phyloP scores from a whole-genome alignment of 768 basidiomycete species.

The Termitomyces sp. region DNA sequence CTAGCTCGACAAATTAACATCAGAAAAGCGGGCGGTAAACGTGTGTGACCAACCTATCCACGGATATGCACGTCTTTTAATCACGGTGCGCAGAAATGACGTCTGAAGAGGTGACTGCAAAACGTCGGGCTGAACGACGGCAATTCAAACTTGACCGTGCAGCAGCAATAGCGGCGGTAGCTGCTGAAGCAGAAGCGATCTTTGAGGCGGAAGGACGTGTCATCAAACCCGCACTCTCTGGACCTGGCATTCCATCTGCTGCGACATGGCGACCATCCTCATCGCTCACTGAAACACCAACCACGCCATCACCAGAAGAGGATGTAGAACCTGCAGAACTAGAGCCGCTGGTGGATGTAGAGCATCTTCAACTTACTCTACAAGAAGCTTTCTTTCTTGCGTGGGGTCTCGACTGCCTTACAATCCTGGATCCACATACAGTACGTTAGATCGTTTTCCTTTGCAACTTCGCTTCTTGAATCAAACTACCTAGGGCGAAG shows the following conservation, averaged over 20 bases:
- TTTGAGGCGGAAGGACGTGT: constrained; percentile 69
- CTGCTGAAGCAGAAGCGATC: constrained; percentile 71
- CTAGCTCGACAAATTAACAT: constrained; percentile 71
- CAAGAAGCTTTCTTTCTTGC: constrained; percentile 87
- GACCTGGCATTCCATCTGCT: constrained; percentile 67
- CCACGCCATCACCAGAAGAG: constrained; percentile 22
- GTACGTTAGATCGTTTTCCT: constrained; percentile 36
- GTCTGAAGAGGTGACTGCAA: constrained; percentile 88
- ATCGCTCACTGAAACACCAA: constrained; percentile 14
- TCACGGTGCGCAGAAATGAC: constrained; percentile 51
- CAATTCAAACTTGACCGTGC: constrained; percentile 95
- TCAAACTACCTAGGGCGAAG: constrained; percentile 35
- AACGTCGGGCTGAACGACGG: constrained; percentile 80
- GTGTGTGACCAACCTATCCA: constrained; percentile 33
- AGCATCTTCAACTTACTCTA: constrained; percentile 87
- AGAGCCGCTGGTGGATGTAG: constrained; percentile 63
- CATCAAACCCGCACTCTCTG: constrained; percentile 52
- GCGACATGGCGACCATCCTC: constrained; percentile 68
- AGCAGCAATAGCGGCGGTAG: constrained; percentile 76
- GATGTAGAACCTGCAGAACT: constrained; percentile 29
- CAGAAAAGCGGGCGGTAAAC: constrained; percentile 50
- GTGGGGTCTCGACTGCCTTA: constrained; percentile 82
- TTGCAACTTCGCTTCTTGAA: constrained; percentile 1
- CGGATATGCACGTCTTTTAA: not conserved
- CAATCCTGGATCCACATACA: constrained; percentile 57